Evolutionary conservation across 139 green algal genomes (phyloP).

Genomic region (Microglena sp.): DNA sequence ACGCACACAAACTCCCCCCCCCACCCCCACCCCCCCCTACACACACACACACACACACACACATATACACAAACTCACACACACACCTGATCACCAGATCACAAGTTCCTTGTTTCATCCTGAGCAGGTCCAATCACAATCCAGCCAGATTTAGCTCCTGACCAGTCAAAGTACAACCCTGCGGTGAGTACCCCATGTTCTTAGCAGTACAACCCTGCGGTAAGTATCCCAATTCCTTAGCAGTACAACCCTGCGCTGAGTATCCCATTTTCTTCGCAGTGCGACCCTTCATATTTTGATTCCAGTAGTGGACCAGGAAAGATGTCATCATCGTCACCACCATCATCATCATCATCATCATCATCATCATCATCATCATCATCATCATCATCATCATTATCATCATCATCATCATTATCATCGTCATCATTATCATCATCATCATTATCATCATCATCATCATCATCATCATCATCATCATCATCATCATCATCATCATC

Average conservation of each 20-base stretch:
- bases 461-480: too few species aligned
- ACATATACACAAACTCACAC: too few species aligned
- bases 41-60: too few species aligned
- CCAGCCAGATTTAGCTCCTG: constrained; percentile 38
- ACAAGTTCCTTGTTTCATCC: too few species aligned
- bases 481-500: too few species aligned
- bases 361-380: background rate
- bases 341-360: background rate
- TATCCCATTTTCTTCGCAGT: background rate
- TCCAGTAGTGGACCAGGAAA: background rate
- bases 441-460: background rate
- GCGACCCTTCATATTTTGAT: background rate
- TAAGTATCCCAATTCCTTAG: too few species aligned
- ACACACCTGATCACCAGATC: too few species aligned
- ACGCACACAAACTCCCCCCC: too few species aligned
- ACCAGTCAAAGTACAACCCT: constrained; percentile 62
- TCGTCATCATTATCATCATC: background rate
- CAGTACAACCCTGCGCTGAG: constrained; percentile 56
- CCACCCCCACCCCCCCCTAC: too few species aligned
- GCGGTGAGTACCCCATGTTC: constrained; percentile 12
- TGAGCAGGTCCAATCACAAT: constrained; percentile 23
- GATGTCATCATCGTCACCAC: too few species aligned
- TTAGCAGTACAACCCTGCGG: background rate
- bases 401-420: background rate
- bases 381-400: too few species aligned